Conservation (phyloP, 73 alveolate species). For the Durusdinium trenchii region DNA sequence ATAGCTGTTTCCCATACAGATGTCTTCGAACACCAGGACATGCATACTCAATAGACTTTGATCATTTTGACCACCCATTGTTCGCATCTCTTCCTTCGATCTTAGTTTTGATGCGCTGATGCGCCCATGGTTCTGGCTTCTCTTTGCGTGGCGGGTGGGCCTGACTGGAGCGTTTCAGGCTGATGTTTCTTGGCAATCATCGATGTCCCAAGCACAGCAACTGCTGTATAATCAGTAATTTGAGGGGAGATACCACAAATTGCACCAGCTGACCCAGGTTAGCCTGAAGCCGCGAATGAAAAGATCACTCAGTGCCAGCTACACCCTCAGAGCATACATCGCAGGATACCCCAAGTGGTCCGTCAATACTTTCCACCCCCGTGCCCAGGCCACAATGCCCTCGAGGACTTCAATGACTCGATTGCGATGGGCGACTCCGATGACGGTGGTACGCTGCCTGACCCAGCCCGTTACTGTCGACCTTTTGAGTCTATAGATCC, state of each 20-base stretch:
- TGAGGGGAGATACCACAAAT: neutral
- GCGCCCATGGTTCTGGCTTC: neutral
- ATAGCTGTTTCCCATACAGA: neutral
- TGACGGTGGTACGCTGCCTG: neutral
- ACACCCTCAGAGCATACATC: neutral
- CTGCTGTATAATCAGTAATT: neutral
- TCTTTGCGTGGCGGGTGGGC: neutral
- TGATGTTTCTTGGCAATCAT: neutral
- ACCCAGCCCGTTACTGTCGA: neutral
- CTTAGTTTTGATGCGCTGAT: too few relatives aligned
- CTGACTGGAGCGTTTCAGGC: neutral
- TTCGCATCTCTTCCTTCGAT: too few relatives aligned
- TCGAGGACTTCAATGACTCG: neutral
- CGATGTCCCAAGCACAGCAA: neutral
- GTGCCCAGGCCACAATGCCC: neutral
- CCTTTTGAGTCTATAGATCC: neutral
- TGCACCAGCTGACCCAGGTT: neutral
- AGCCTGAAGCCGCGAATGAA: neutral
- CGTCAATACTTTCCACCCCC: neutral
- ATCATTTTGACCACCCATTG: neutral
- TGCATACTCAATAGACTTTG: neutral
- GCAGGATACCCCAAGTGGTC: too few relatives aligned
- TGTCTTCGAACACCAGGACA: neutral
- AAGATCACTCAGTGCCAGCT: neutral
- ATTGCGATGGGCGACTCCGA: neutral